phyloP scores from a whole-genome alignment of 2,329 filamentous ascomycete species.

The Ophiocordyceps camponoti-floridani region DNA sequence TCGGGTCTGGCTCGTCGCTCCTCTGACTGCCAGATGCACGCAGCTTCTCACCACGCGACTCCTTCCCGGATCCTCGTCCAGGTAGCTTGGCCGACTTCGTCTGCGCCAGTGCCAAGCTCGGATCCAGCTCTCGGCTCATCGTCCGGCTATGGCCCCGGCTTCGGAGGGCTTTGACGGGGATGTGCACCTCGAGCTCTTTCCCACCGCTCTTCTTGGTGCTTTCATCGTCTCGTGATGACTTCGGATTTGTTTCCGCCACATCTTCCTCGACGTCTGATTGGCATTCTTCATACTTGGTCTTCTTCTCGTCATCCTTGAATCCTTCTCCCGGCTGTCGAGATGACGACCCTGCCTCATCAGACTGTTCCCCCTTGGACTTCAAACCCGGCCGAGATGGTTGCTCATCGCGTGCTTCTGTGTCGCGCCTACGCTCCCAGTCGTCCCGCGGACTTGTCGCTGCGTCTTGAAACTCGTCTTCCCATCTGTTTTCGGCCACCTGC shows the following conservation, averaged over 20 bases:
- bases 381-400: neutral
- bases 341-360: neutral
- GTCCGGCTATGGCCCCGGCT: slow-evolving; percentile 9
- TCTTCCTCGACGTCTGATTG: neutral
- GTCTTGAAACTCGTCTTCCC: neutral
- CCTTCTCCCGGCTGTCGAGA: neutral
- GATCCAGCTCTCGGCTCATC: slow-evolving; percentile 9
- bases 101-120: slow-evolving; percentile 12
- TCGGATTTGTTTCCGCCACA: neutral
- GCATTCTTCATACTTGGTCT: slow-evolving; percentile 5
- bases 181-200: slow-evolving; percentile 8
- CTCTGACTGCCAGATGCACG: slow-evolving; percentile 10
- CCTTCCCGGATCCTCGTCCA: neutral
- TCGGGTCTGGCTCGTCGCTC: slow-evolving; percentile 9
- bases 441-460: neutral
- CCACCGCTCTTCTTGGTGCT: slow-evolving; percentile 3
- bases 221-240: slow-evolving; percentile 1
- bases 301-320: slow-evolving; percentile 4
- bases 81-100: neutral
- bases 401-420: neutral
- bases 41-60: slow-evolving; percentile 1
- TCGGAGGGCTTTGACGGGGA: slow-evolving; percentile 12
- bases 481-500: neutral
- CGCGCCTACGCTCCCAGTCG: neutral
- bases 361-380: neutral